A percentile compares a stretch with the other conserved stretches of the same genome.
Evolutionary conservation across 1,284 basidiomycete species (phyloP).

Genomic region (Moniliella sp.): DNA sequence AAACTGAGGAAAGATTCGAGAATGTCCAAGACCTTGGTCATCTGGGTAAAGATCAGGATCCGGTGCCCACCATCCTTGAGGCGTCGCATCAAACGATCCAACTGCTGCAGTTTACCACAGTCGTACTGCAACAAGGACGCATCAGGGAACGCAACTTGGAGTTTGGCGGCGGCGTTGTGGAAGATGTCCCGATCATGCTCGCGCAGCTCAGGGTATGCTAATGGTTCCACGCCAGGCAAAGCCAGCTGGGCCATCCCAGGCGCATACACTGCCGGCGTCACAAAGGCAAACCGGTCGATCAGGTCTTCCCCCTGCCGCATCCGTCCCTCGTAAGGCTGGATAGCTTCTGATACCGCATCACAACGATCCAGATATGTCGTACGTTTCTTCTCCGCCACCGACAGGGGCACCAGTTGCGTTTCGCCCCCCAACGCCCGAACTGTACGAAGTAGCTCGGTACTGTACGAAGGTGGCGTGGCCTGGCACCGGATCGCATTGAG

Average conservation of each 20-base stretch:
- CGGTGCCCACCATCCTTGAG: conserved; percentile 70
- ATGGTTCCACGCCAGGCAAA: conserved; percentile 37
- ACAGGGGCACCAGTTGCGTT: conserved; percentile 41
- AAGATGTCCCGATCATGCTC: conserved; percentile 38
- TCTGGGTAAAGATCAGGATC: conserved; percentile 84
- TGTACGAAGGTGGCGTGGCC: no score
- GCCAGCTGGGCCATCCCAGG: conserved; percentile 49
- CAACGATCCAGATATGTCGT: conserved; percentile 44
- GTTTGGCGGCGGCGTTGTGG: conserved; percentile 54
- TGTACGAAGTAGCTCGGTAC: no score
- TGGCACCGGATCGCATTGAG: no score
- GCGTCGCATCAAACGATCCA: conserved; percentile 55
- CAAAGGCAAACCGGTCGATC: conserved; percentile 59
- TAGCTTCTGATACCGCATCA: conserved; percentile 35
- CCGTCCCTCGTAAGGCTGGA: conserved; percentile 45
- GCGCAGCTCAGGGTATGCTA: conserved; percentile 3
- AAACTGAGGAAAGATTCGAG: conserved; percentile 78
- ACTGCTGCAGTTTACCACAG: conserved; percentile 77
- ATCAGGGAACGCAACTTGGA: conserved; percentile 84
- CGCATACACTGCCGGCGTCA: conserved; percentile 59
- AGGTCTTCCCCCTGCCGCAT: conserved; percentile 42
- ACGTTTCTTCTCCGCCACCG: conserved; percentile 32
- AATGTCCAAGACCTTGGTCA: conserved; percentile 83
- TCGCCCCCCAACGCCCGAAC: no score
- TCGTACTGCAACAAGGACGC: conserved; percentile 77